phyloP scores from a whole-genome alignment of 371 early-diverging fungal species.

The Batrachochytrium dendrobatidis region DNA sequence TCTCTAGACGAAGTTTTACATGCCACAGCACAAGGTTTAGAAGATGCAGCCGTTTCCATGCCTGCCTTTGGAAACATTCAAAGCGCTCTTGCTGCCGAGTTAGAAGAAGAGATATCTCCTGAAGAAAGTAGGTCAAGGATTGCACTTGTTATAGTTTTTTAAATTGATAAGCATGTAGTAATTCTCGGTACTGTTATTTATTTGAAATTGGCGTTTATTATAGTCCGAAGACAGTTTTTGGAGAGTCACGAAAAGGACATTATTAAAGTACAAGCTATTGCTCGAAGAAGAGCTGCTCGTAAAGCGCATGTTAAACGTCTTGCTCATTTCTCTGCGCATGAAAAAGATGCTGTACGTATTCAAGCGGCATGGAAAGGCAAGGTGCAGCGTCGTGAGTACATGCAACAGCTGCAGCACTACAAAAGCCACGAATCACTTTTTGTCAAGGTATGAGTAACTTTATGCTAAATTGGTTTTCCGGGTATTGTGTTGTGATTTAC shows the following conservation, averaged over 20 bases:
- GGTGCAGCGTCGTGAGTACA: constrained; percentile 63
- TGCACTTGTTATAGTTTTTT: neutral
- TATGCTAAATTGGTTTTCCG: neutral
- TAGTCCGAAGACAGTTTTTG: constrained; percentile 31
- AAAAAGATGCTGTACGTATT: constrained; percentile 64
- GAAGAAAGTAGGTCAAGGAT: constrained; percentile 20
- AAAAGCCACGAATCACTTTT: constrained; percentile 25
- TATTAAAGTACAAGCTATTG: constrained; percentile 37
- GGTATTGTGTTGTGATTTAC: neutral
- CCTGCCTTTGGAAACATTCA: constrained; percentile 78
- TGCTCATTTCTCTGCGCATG: constrained; percentile 52
- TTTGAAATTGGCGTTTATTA: too few relatives aligned
- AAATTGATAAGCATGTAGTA: neutral
- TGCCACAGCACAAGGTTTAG: constrained; percentile 75
- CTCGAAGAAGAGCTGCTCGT: constrained; percentile 34
- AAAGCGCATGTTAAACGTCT: constrained; percentile 40
- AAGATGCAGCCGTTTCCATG: constrained; percentile 67
- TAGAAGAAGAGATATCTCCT: constrained; percentile 27
- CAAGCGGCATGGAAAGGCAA: constrained; percentile 72
- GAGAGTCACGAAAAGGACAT: constrained; percentile 37
- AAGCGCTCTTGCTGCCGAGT: constrained; percentile 58
- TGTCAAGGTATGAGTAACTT: constrained; percentile 26
- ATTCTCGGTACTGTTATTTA: too few relatives aligned
- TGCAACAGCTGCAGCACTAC: constrained; percentile 42
- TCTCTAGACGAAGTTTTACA: constrained; percentile 66